phyloP scores from a whole-genome alignment of 345 rosid species.

The Eucalyptus pauciflora region DNA sequence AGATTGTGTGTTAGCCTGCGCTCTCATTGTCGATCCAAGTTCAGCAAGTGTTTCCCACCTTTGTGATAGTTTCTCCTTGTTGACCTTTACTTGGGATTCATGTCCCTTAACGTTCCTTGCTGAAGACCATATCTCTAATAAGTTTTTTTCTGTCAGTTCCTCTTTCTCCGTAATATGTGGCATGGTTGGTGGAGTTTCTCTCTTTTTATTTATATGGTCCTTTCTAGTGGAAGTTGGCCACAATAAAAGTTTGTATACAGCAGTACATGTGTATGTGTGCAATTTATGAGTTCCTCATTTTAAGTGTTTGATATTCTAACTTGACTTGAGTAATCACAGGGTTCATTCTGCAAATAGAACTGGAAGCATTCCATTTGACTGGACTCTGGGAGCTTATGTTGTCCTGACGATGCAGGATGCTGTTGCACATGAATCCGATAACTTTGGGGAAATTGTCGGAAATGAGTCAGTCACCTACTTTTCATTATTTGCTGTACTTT shows the following conservation, averaged over 20 bases:
- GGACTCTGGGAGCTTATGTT: constrained; percentile 43
- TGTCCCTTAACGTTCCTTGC: not conserved
- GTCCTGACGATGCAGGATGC: constrained; percentile 14
- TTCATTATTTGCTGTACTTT: constrained; percentile 24
- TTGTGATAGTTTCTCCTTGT: not conserved
- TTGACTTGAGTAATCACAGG: constrained; percentile 1
- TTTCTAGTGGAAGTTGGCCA: not conserved
- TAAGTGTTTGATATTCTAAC: not conserved
- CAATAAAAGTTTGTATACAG: not conserved
- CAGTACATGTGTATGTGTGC: not conserved
- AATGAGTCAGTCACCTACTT: constrained; percentile 21
- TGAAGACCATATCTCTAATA: not conserved
- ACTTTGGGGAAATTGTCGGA: constrained; percentile 18
- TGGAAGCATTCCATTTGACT: constrained; percentile 17
- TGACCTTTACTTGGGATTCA: not conserved
- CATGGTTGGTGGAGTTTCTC: not conserved
- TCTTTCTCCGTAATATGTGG: not conserved
- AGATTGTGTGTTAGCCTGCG: not conserved
- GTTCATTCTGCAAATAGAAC: constrained; percentile 6
- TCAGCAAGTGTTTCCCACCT: not conserved
- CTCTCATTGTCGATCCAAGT: not conserved
- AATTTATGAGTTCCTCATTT: not conserved
- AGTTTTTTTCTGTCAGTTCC: not conserved
- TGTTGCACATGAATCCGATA: not conserved
- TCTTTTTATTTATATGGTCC: not conserved